These are phyloP conservation scores for Scheffersomyces insectosa DNA, from an alignment of 1,139 yeast genomes.

Conservation along the genomic window DNA sequence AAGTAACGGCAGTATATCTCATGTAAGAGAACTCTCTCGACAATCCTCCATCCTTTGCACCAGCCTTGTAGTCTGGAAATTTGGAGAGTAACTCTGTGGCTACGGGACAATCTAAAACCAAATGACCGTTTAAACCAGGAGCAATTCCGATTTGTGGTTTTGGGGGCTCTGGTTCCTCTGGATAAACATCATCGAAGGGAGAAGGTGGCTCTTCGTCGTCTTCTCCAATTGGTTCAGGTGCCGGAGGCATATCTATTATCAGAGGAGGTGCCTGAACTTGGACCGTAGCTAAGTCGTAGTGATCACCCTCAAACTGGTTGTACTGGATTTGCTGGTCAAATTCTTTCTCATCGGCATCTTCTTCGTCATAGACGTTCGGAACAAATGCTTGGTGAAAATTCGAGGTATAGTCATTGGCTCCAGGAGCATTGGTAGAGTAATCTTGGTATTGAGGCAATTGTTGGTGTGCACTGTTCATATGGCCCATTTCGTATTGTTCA, in stretches of 20 bases:
- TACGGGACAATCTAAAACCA: slow-evolving; percentile 52
- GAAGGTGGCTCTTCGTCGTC: slow-evolving; percentile 10
- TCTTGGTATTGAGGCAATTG: slow-evolving; percentile 1
- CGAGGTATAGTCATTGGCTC: slow-evolving; percentile 1
- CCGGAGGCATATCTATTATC: slow-evolving; percentile 5
- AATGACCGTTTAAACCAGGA: slow-evolving; percentile 47
- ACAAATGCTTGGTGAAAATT: slow-evolving; percentile 43
- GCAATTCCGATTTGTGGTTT: slow-evolving; percentile 42
- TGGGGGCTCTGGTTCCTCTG: slow-evolving; percentile 32
- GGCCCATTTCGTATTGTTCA: slow-evolving; percentile 1
- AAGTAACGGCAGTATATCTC: slow-evolving; percentile 53
- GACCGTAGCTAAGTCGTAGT: slow-evolving; percentile 42
- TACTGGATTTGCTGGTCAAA: slow-evolving; percentile 43
- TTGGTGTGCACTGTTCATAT: not conserved
- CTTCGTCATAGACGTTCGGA: slow-evolving; percentile 47
- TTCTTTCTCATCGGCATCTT: slow-evolving; percentile 44
- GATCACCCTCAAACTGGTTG: slow-evolving; percentile 45
- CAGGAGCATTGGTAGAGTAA: not conserved
- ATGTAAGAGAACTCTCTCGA: slow-evolving; percentile 49
- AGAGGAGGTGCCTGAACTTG: slow-evolving; percentile 21
- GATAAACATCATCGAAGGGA: slow-evolving; percentile 30
- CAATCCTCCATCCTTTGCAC: slow-evolving; percentile 41
- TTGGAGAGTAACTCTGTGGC: slow-evolving; percentile 47
- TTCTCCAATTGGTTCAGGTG: slow-evolving; percentile 5
- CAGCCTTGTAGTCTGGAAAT: slow-evolving; percentile 41